Evolutionary conservation across 2,329 filamentous ascomycete genomes (phyloP).

Genomic region (Phoma sp.): DNA sequence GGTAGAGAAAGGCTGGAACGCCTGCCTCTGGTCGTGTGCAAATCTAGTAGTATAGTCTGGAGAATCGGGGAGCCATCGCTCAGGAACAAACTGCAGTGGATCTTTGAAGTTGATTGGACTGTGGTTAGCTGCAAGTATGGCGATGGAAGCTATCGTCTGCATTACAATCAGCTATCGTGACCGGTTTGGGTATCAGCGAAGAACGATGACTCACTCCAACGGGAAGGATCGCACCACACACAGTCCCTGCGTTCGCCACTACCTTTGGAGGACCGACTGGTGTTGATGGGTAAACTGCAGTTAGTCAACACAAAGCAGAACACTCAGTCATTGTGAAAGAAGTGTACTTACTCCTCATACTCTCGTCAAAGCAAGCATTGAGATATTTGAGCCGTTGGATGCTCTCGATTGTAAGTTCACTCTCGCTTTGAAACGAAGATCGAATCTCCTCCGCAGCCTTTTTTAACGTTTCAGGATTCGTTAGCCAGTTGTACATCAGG

Average conservation of each 20-base stretch:
- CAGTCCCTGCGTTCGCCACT: too few relatives aligned
- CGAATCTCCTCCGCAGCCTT: slow-evolving; percentile 6
- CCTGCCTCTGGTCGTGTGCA: slow-evolving; percentile 16
- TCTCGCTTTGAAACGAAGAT: not conserved
- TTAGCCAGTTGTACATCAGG: slow-evolving; percentile 46
- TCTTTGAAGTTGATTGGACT: slow-evolving; percentile 44
- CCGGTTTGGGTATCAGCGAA: too few relatives aligned
- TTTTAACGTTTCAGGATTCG: slow-evolving; percentile 34
- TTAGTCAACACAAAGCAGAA: not conserved
- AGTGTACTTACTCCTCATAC: too few relatives aligned
- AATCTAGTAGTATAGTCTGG: not conserved
- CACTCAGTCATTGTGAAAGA: too few relatives aligned
- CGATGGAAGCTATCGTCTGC: not conserved
- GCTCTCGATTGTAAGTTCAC: not conserved
- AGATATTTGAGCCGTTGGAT: not conserved
- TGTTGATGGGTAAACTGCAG: not conserved
- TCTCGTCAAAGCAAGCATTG: not conserved
- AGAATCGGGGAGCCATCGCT: slow-evolving; percentile 49
- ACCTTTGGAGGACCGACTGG: too few relatives aligned
- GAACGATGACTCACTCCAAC: too few relatives aligned
- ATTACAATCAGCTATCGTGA: not conserved
- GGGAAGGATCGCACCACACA: too few relatives aligned
- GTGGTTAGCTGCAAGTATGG: not conserved
- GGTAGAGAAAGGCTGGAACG: slow-evolving; percentile 1
- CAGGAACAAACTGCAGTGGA: slow-evolving; percentile 49